These are phyloP conservation scores for Petunia hybrid DNA, from an alignment of 305 asterid species.

Conservation along the genomic window DNA sequence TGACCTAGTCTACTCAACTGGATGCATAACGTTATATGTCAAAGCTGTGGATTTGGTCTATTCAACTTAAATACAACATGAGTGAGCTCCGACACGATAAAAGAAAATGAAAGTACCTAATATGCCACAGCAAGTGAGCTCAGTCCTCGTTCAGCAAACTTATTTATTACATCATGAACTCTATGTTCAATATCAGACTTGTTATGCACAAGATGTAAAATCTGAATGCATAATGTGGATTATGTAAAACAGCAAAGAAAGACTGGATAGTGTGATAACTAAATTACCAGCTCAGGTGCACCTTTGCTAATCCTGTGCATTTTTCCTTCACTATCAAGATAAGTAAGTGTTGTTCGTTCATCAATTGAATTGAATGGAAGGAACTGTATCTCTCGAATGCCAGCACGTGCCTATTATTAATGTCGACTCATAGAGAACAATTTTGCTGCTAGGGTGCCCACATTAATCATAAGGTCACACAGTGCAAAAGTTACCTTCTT, in stretches of 20 bases:
- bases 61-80: conserved; percentile 6
- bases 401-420: conserved; percentile 72
- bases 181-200: conserved; percentile 73
- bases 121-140: conserved; percentile 80
- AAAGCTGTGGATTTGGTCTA: conserved; percentile 23
- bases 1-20: neutral
- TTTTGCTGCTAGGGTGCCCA: neutral
- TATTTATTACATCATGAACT: conserved; percentile 78
- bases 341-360: conserved; percentile 81
- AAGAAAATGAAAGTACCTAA: conserved; percentile 55
- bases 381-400: conserved; percentile 48
- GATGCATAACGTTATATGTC: conserved; percentile 6
- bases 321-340: conserved; percentile 70
- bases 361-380: conserved; percentile 88
- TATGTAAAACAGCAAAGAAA: conserved; percentile 28
- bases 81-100: conserved; percentile 3
- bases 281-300: conserved; percentile 82
- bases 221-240: conserved; percentile 47
- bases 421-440: conserved; percentile 25
- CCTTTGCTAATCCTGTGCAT: conserved; percentile 90
- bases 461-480: conserved; percentile 19
- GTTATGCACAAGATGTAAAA: conserved; percentile 71
- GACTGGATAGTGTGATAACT: conserved; percentile 22
- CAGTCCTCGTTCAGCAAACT: conserved; percentile 78
- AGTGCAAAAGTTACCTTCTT: conserved; percentile 68